phyloP scores from a whole-genome alignment of 139 green algal species.

The Coccomyxa sp. region DNA sequence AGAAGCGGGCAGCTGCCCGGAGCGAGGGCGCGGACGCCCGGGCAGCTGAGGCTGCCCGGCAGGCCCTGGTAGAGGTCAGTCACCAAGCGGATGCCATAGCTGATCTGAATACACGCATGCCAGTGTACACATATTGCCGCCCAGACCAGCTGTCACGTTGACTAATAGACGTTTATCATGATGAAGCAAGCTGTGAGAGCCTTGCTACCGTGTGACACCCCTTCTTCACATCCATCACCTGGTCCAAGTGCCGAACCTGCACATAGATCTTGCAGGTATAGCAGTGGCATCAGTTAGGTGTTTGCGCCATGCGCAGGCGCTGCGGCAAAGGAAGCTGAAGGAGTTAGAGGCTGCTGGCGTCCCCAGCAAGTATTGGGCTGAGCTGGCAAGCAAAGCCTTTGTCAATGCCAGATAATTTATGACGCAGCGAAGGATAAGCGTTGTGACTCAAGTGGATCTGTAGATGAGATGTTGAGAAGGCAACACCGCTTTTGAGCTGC shows the following conservation, averaged over 20 bases:
- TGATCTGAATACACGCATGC: background rate
- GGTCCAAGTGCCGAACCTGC: too few species aligned
- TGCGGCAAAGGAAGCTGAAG: constrained; percentile 73
- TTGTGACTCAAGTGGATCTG: too few species aligned
- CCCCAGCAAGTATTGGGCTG: constrained; percentile 76
- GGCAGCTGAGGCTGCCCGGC: constrained; percentile 42
- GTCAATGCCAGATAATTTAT: too few species aligned
- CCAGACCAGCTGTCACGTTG: background rate
- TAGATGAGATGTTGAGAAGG: too few species aligned
- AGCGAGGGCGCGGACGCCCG: constrained; percentile 56
- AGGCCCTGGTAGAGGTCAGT: constrained; percentile 22
- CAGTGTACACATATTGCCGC: background rate
- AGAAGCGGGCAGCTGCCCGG: constrained; percentile 46
- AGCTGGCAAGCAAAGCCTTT: constrained; percentile 68
- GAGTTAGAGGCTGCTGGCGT: constrained; percentile 67
- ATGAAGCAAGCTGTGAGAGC: background rate
- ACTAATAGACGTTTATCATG: background rate
- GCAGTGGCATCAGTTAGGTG: too few species aligned
- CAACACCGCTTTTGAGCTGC: too few species aligned
- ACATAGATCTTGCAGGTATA: too few species aligned
- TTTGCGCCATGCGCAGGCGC: constrained; percentile 32
- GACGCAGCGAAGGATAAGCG: too few species aligned
- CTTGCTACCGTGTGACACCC: background rate
- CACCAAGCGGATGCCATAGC: background rate
- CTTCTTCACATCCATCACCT: too few species aligned